These are phyloP conservation scores for Odontarrhena argentea DNA, from an alignment of 345 rosid species.

Conservation along the genomic window DNA sequence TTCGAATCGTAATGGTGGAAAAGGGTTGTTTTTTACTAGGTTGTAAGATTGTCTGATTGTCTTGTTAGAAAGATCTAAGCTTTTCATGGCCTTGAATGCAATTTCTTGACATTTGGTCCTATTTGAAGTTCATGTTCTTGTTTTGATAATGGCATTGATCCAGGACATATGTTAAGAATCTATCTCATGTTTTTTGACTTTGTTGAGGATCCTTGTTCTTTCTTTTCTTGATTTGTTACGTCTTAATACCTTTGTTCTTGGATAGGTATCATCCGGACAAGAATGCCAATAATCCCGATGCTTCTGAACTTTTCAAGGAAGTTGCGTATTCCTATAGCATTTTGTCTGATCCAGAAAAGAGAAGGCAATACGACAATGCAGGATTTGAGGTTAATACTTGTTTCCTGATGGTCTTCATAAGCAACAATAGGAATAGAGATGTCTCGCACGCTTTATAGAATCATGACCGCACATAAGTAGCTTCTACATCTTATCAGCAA, in stretches of 20 bases:
- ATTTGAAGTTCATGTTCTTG: too few species aligned
- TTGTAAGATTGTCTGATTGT: neutral
- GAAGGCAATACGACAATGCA: constrained; percentile 92
- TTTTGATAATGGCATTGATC: too few species aligned
- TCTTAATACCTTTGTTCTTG: neutral
- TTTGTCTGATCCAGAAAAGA: constrained; percentile 96
- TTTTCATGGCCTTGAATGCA: neutral
- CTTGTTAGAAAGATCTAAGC: neutral
- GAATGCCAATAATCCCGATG: constrained; percentile 93
- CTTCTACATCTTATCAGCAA: neutral
- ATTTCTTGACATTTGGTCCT: neutral
- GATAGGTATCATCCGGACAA: constrained; percentile 98
- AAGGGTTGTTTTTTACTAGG: neutral
- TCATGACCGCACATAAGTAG: neutral
- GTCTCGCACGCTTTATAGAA: neutral
- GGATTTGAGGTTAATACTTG: constrained; percentile 85
- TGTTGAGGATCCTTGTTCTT: constrained; percentile 7
- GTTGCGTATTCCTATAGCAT: constrained; percentile 98
- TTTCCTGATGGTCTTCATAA: neutral
- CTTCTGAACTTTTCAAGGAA: constrained; percentile 93
- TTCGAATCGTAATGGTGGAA: neutral
- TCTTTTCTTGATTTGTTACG: neutral
- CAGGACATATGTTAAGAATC: constrained; percentile 3
- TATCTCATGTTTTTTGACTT: constrained; percentile 9
- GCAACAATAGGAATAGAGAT: neutral